A percentile compares a stretch with the other conserved stretches of the same genome.
Evolutionary conservation across 192 early-diverging fungal species (phyloP).

Genomic region (Coemansia sp.): DNA sequence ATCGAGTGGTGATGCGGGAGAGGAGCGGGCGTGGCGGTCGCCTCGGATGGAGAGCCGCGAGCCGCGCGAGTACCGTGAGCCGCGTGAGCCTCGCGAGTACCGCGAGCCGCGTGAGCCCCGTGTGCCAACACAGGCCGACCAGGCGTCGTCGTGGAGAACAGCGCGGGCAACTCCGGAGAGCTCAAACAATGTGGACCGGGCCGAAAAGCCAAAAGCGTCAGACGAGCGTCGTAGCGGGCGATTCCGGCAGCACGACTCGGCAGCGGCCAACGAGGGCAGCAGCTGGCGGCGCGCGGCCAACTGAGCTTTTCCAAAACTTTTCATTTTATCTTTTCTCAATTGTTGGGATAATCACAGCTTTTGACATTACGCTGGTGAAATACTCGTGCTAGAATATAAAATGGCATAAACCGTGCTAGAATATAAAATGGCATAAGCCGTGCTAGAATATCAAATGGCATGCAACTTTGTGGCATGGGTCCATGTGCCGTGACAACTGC

Average conservation of each 20-base stretch:
- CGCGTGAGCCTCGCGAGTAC: conserved; percentile 24
- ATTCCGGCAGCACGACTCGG: neutral
- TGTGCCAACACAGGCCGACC: conserved; percentile 19
- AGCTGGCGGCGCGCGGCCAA: neutral
- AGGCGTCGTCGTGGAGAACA: conserved; percentile 31
- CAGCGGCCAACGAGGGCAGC: neutral
- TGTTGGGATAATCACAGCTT: too few relatives aligned
- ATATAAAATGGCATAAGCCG: too few relatives aligned
- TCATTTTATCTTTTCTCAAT: neutral
- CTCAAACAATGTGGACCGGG: neutral
- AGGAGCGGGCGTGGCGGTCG: conserved; percentile 17
- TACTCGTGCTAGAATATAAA: too few relatives aligned
- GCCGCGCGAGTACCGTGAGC: conserved; percentile 18
- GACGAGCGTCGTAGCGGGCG: neutral
- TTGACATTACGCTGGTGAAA: too few relatives aligned
- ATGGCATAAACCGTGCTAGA: too few relatives aligned
- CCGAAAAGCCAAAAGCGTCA: neutral
- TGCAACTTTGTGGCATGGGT: too few relatives aligned
- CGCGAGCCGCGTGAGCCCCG: conserved; percentile 28
- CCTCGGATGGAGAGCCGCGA: conserved; percentile 11
- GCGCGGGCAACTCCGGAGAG: neutral
- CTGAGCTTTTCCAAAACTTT: neutral
- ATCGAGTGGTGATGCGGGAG: conserved; percentile 24
- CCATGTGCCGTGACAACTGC: too few relatives aligned
- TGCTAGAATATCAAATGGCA: too few relatives aligned